Evolutionary conservation across 768 basidiomycete genomes (phyloP).

Genomic region (Crucibulum laeve): DNA sequence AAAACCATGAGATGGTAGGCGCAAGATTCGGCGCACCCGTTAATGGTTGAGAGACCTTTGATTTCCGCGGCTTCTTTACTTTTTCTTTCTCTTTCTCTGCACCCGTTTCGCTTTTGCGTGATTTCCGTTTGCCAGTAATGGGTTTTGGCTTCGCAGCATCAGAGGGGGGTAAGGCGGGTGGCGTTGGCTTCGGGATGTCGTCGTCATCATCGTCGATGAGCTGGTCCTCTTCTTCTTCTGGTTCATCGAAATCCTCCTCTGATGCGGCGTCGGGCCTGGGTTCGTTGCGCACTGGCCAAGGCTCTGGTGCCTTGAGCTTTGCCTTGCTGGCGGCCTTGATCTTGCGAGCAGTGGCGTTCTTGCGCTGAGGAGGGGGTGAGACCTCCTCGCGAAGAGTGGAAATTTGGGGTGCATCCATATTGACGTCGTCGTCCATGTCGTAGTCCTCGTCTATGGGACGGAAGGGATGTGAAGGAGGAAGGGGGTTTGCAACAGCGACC

Average conservation of each 20-base stretch:
- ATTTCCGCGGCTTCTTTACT: slow-evolving; percentile 27
- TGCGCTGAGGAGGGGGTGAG: slow-evolving; percentile 54
- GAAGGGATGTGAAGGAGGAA: slow-evolving; percentile 16
- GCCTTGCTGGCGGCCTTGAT: slow-evolving; percentile 9
- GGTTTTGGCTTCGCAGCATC: slow-evolving; percentile 42
- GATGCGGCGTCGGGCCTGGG: slow-evolving; percentile 9
- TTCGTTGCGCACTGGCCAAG: slow-evolving; percentile 4
- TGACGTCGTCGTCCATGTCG: slow-evolving; percentile 41
- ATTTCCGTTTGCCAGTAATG: slow-evolving; percentile 42
- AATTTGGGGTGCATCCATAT: slow-evolving; percentile 81
- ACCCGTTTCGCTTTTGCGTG: slow-evolving; percentile 50
- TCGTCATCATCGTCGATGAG: slow-evolving; percentile 71
- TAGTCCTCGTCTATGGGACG: slow-evolving; percentile 15
- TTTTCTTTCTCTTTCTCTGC: slow-evolving; percentile 43
- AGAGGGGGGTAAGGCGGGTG: slow-evolving; percentile 20
- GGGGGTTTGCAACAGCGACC: slow-evolving; percentile 45
- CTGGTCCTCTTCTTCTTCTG: slow-evolving; percentile 74
- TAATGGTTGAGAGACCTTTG: slow-evolving; percentile 14
- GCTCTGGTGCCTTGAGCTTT: slow-evolving; percentile 3
- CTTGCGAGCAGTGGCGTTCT: slow-evolving; percentile 14
- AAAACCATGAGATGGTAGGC: slow-evolving; percentile 37
- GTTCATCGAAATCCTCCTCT: slow-evolving; percentile 59
- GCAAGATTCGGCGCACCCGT: slow-evolving; percentile 30
- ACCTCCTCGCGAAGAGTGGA: slow-evolving; percentile 73
- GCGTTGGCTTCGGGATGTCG: slow-evolving; percentile 25